Conservation (phyloP, 2,329 filamentous ascomycete genomes). For the Tolypocladium album region DNA sequence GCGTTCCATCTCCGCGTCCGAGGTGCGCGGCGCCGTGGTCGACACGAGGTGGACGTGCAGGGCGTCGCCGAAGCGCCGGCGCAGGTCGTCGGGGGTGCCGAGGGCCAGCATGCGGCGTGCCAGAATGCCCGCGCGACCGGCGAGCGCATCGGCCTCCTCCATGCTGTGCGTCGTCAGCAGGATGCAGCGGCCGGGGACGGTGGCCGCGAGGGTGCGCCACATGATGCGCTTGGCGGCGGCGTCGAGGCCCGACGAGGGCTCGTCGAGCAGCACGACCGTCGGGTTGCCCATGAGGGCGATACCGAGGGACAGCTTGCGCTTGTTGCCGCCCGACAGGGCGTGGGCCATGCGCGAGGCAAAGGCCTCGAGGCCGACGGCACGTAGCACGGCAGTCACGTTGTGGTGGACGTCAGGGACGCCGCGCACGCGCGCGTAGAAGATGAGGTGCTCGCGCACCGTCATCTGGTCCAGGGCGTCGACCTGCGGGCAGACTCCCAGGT, state of each 20-base stretch:
- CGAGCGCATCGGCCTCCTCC: constrained; percentile 89
- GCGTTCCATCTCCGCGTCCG: constrained; percentile 52
- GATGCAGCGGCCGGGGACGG: constrained; percentile 68
- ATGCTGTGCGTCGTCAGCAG: constrained; percentile 88
- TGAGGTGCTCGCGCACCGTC: constrained; percentile 78
- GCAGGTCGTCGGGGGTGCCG: constrained; percentile 62
- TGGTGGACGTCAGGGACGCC: constrained; percentile 65
- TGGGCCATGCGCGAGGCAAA: constrained; percentile 67
- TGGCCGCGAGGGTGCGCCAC: constrained; percentile 73
- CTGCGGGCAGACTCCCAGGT: constrained; percentile 87
- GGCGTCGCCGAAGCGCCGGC: constrained; percentile 64
- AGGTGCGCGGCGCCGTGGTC: constrained; percentile 62
- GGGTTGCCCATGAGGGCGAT: constrained; percentile 93
- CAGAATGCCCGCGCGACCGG: constrained; percentile 75
- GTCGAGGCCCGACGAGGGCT: constrained; percentile 82
- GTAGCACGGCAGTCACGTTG: constrained; percentile 70
- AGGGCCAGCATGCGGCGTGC: constrained; percentile 77
- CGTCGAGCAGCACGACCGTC: constrained; percentile 75
- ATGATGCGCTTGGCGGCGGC: constrained; percentile 85
- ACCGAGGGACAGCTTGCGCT: constrained; percentile 79
- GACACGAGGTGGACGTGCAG: constrained; percentile 77
- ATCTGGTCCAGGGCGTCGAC: constrained; percentile 82
- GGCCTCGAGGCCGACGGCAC: constrained; percentile 63
- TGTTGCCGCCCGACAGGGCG: constrained; percentile 81
- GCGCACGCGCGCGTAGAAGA: constrained; percentile 77